A percentile compares a stretch with the other conserved stretches of the same genome.
These are phyloP conservation scores for Boletus insuetus DNA, from an alignment of 768 basidiomycete species.

Conservation along the genomic window DNA sequence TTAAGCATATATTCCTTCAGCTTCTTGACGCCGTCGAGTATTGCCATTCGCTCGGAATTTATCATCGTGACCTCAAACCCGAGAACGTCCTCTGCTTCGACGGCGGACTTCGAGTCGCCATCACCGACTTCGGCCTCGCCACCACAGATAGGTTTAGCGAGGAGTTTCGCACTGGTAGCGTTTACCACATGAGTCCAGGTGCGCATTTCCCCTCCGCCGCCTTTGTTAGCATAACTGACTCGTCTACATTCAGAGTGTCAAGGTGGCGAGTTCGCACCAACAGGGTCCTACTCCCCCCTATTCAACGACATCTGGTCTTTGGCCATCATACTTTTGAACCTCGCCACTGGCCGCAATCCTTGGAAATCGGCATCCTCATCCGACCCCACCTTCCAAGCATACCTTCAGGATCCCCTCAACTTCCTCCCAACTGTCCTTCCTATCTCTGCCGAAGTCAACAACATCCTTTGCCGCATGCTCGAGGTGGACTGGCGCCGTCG, in stretches of 20 bases:
- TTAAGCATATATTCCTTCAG: slow-evolving; percentile 89
- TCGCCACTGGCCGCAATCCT: slow-evolving; percentile 91
- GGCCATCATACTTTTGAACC: slow-evolving; percentile 93
- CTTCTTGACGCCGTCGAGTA: slow-evolving; percentile 91
- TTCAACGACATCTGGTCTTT: slow-evolving; percentile 96
- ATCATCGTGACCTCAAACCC: slow-evolving; percentile 96
- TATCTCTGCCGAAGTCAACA: slow-evolving; percentile 71
- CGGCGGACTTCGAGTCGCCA: slow-evolving; percentile 69
- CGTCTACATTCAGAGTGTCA: slow-evolving; percentile 71
- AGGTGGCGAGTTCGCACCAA: slow-evolving; percentile 59
- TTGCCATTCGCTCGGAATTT: slow-evolving; percentile 88
- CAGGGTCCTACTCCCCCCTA: slow-evolving; percentile 76
- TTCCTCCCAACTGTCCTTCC: slow-evolving; percentile 88
- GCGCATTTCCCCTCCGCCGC: slow-evolving; percentile 23
- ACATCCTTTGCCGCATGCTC: slow-evolving; percentile 71
- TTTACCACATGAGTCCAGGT: slow-evolving; percentile 99
- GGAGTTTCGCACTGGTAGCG: slow-evolving; percentile 93
- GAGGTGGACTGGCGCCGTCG: slow-evolving; percentile 61
- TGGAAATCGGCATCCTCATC: slow-evolving; percentile 85
- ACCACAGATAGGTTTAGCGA: slow-evolving; percentile 82
- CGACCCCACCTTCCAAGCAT: slow-evolving; percentile 90
- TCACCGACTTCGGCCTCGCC: slow-evolving; percentile 95
- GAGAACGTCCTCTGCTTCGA: slow-evolving; percentile 91
- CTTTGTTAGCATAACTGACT: slow-evolving; percentile 15
- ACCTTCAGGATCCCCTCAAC: slow-evolving; percentile 66